Evolutionary conservation across 148 eudicot species (phyloP).

Genomic region (Chenopodium quinoa): DNA sequence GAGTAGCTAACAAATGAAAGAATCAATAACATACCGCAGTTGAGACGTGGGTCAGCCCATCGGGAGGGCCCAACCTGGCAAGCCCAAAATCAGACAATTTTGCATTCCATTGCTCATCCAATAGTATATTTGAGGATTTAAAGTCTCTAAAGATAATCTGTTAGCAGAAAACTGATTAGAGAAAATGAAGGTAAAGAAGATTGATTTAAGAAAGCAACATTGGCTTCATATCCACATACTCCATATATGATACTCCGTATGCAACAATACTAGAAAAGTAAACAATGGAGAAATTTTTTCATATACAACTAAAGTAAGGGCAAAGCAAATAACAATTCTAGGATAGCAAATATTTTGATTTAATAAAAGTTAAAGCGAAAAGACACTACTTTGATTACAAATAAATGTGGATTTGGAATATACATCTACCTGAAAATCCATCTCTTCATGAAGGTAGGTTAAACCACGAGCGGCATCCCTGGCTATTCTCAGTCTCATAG

Average conservation of each 20-base stretch:
- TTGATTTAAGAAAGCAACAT: not conserved
- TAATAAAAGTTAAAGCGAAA: not conserved
- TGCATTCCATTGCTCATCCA: conserved; percentile 88
- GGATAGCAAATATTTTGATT: not conserved
- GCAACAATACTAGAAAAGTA: not conserved
- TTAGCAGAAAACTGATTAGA: not conserved
- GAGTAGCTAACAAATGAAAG: not conserved
- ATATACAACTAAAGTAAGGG: not conserved
- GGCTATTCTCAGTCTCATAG: conserved; percentile 77
- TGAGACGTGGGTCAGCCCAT: conserved; percentile 81
- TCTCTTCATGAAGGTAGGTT: conserved; percentile 84
- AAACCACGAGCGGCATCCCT: conserved; percentile 93
- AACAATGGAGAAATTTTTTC: not conserved
- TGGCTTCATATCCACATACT: not conserved
- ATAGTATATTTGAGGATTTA: conserved; percentile 82
- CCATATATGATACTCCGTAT: not conserved
- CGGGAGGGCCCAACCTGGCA: conserved; percentile 85
- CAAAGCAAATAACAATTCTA: not conserved
- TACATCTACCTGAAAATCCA: conserved; percentile 80
- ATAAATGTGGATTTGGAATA: not conserved
- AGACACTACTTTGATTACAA: not conserved
- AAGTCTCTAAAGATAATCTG: conserved; percentile 90
- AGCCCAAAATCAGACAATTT: conserved; percentile 89
- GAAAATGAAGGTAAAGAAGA: not conserved
- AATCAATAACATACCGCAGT: conserved; percentile 69